Base-by-base conservation (phyloP, 257 asterid species). In the Lycium ferocissimum region DNA sequence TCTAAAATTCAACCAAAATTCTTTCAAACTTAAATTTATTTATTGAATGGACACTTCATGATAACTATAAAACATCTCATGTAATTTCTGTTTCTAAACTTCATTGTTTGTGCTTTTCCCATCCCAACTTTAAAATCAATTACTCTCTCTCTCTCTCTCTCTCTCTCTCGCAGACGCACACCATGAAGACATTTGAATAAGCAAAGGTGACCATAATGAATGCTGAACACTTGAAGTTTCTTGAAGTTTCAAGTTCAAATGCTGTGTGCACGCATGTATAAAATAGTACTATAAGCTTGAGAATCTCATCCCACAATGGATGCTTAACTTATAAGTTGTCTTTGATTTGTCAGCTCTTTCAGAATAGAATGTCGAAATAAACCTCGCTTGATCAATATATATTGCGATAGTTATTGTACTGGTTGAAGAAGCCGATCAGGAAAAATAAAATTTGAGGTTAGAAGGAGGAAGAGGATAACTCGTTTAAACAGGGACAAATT, bases 1-100 rank as follows among this genome's bases (percentile, higher is more conserved):
- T 45, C 35, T 70, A 17, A 72, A 72, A 37, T n/a, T 72, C 58
- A 72, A 35, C 59, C 9, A 6, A 70, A 2, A 70, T 47, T 73
- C 7, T 73, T 73, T 73, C 59, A 45, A 11, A n/a, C 59, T 7
- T 47, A 37, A 73, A 22, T 47, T 73, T 45, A 59, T 73, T 22
- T 11, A 45, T n/a, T 49, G 59, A 73, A 47, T 45, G 12, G 59
- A 49, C n/a, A 20, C 37, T 49, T 45, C 33, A 45, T 47, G 38
- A 20, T n/a, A 38, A 73, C 58, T 73, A n/a, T 73, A 47, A n/a
- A 45, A 12, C 38, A 73, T n/a, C n/a, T 73, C 59, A 20, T 51
- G 80, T 47, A 73, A 45, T 37, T 72, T 73, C 80, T 72, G 33
- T n/a, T 22, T 73, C 80, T 45, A 73, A 47, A 73, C 59, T 49